A percentile compares a stretch with the other conserved stretches of the same genome.
Evolutionary conservation across 2,329 filamentous ascomycete species (phyloP).

Genomic region (Exserohilum turcica): DNA sequence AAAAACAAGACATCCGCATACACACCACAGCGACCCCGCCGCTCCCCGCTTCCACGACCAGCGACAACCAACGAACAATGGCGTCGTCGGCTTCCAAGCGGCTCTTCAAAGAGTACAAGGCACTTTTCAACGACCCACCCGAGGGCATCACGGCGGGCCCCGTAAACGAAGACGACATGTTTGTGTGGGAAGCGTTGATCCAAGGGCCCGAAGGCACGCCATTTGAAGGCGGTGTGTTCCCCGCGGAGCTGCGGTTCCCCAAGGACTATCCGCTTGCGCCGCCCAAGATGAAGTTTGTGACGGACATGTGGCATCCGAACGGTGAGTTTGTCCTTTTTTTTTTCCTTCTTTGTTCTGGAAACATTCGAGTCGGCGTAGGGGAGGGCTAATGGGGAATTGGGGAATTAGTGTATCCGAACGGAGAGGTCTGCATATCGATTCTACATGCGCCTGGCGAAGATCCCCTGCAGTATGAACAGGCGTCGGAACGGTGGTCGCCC

Average conservation of each 20-base stretch:
- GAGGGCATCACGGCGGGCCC: constrained; percentile 97
- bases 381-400: background rate
- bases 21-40: background rate
- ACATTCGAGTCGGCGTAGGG: too few species aligned
- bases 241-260: constrained; percentile 82
- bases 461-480: constrained; percentile 88
- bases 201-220: constrained; percentile 94
- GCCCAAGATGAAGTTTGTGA: constrained; percentile 84
- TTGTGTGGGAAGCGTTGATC: constrained; percentile 95
- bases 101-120: constrained; percentile 94
- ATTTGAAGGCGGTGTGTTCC: constrained; percentile 94
- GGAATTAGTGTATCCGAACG: constrained; percentile 75
- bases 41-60: background rate
- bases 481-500: constrained; percentile 88
- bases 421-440: constrained; percentile 95
- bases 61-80: constrained; percentile 40
- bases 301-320: constrained; percentile 91
- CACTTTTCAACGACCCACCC: constrained; percentile 91
- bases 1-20: background rate
- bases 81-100: constrained; percentile 68
- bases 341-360: background rate
- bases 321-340: constrained; percentile 50
- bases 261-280: constrained; percentile 84
- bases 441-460: constrained; percentile 95
- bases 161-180: constrained; percentile 90